Evolutionary conservation across 108 stramenopile genomes (phyloP), one percentile per base, ranked within the genome.

Genomic region (Nitzschia palea): DNA sequence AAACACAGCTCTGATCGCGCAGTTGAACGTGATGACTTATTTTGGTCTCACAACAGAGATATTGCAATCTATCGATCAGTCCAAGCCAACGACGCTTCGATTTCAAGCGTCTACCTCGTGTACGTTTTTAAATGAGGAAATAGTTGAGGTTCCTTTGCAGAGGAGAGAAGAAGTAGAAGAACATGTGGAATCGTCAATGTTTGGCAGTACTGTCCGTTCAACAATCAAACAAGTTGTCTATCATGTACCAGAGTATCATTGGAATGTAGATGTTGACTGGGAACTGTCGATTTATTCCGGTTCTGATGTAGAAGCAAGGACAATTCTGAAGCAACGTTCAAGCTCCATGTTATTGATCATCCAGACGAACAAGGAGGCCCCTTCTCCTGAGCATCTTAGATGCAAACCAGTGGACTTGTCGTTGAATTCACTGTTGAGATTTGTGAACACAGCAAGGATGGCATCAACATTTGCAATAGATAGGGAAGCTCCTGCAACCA

Each of bases 1-100:
- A 14, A 94, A 91, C 55, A 78, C 76, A 2, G 76, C 88, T 17
- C 69, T 91, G 20, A 85, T 86, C 17, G 74, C 89, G 8, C 76
- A 80, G 47, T 44, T 85, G 54, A 84, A 84, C 31, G 71, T 69
- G 12, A 60, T 90, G 66, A 83, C 89, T 27, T 74, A 73, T 26
- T 52, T 90, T 36, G 93, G 93, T 26, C 55, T 94, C 9, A 76
- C 80, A 26, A 32, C 29, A 25, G 81, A 78, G 17, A 47, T 59
- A 5, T 59, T 86, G 17, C 22, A 60, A 2, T 34, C 27, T 0
- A 58, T 65, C 18, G 57, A 70, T 37, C 15, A 43, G 14, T 40
- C 67, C 54, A 70, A 71, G 67, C 47, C 69, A 36, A 56, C 69
- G 53, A 87, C 86, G 4, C 55, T 90, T 36, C 80, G 86, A n/a